A percentile compares a stretch with the other conserved stretches of the same genome.
Conservation (phyloP, 257 asterid genomes). For the Schizonepeta tenuifolia region DNA sequence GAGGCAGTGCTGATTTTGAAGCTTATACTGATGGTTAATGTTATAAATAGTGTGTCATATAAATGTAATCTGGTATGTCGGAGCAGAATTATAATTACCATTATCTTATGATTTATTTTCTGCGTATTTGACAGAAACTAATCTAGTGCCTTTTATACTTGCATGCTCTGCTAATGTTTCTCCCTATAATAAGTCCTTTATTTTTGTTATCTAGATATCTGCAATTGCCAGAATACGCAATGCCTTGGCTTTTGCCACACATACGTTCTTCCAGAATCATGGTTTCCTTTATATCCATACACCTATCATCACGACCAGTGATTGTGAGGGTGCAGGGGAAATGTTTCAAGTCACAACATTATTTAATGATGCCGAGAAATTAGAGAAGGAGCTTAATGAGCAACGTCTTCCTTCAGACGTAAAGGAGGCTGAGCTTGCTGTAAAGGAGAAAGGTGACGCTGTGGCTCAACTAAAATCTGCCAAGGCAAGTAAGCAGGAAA, state of each 20-base stretch:
- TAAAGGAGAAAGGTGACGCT: conserved; percentile 78
- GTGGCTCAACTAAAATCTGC: conserved; percentile 71
- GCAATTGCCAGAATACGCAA: conserved; percentile 89
- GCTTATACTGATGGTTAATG: background rate
- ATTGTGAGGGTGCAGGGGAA: conserved; percentile 99
- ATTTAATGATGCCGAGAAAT: conserved; percentile 67
- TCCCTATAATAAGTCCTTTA: conserved; percentile 12
- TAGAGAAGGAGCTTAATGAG: conserved; percentile 79
- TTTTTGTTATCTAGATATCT: conserved; percentile 58
- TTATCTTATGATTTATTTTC: background rate
- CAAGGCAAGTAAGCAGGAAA: conserved; percentile 65
- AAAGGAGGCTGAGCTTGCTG: conserved; percentile 60
- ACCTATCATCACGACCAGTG: conserved; percentile 93
- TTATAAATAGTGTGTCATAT: background rate
- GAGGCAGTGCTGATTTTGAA: background rate
- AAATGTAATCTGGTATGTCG: background rate
- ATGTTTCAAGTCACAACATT: conserved; percentile 96
- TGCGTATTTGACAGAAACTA: background rate
- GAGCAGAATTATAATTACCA: background rate
- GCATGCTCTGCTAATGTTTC: background rate
- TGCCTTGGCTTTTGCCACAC: conserved; percentile 90
- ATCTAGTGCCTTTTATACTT: background rate
- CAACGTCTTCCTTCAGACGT: conserved; percentile 72
- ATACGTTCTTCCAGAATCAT: conserved; percentile 88
- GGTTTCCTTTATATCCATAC: conserved; percentile 91